Conservation (phyloP, 23 red algal genomes). For the Gracilaria gracilis region DNA sequence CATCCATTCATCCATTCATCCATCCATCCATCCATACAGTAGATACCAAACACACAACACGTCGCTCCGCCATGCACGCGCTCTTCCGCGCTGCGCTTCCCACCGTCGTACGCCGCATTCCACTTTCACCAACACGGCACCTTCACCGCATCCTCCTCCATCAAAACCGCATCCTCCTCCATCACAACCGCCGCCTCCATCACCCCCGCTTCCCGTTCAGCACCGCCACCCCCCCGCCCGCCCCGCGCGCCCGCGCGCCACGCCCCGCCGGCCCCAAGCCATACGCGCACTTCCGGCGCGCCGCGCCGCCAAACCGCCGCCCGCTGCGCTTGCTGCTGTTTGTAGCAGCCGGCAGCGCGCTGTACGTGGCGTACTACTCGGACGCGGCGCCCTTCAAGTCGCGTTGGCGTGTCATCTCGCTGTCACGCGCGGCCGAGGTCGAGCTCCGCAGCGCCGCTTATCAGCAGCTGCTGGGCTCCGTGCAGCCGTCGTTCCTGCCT, state of each 20-base stretch:
- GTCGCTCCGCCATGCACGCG: too few relatives aligned
- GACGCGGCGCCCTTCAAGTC: slow-evolving; percentile 86
- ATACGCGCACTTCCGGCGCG: neutral
- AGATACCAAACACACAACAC: too few relatives aligned
- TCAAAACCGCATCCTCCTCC: too few relatives aligned
- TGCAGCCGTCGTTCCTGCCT: slow-evolving; percentile 1
- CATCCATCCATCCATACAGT: too few relatives aligned
- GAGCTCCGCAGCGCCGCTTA: slow-evolving; percentile 71
- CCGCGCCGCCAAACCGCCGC: neutral
- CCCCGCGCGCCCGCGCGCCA: too few relatives aligned
- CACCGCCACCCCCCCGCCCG: too few relatives aligned
- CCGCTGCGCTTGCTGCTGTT: neutral
- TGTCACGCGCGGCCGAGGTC: slow-evolving; percentile 70
- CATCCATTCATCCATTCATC: too few relatives aligned
- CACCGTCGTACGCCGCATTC: neutral
- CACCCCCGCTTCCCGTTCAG: too few relatives aligned
- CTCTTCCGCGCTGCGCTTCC: too few relatives aligned
- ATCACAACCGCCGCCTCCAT: too few relatives aligned
- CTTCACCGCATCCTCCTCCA: neutral
- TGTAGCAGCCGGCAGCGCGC: neutral
- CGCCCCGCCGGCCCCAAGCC: neutral
- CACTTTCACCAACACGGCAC: neutral
- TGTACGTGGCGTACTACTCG: neutral
- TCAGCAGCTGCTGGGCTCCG: slow-evolving; percentile 47
- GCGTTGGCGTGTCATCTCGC: slow-evolving; percentile 79